Evolutionary conservation across 2,329 filamentous ascomycete genomes (phyloP).

Genomic region (Trichoderma simmonsii): DNA sequence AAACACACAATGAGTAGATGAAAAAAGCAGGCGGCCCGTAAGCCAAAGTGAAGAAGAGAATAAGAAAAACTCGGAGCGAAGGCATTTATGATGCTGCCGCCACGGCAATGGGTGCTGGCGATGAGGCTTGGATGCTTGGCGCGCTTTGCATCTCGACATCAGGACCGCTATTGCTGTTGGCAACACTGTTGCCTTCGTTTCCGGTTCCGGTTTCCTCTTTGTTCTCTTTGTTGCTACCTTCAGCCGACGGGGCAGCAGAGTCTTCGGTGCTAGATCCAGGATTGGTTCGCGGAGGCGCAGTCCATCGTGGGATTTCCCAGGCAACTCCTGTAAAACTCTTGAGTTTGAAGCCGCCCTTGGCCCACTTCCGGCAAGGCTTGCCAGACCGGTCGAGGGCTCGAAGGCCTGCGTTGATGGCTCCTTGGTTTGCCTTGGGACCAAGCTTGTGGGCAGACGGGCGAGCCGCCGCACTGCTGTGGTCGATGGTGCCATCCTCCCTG

Average conservation of each 20-base stretch:
- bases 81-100: constrained; percentile 41
- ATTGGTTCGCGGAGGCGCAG: constrained; percentile 61
- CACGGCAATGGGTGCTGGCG: constrained; percentile 49
- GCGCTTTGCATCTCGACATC: constrained; percentile 54
- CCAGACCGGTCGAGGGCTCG: constrained; percentile 90
- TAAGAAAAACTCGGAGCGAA: neutral
- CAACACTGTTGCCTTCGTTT: constrained; percentile 47
- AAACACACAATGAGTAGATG: neutral
- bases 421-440: constrained; percentile 93
- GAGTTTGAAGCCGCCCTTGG: constrained; percentile 74
- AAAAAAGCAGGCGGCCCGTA: neutral
- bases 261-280: constrained; percentile 47
- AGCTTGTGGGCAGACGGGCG: constrained; percentile 69
- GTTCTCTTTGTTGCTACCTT: constrained; percentile 58
- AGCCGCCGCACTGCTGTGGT: constrained; percentile 50
- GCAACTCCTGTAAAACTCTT: constrained; percentile 89
- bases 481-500: constrained; percentile 62
- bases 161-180: constrained; percentile 41
- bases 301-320: constrained; percentile 83
- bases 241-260: constrained; percentile 45
- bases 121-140: constrained; percentile 50
- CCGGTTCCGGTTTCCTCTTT: constrained; percentile 59
- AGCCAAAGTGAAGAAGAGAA: neutral
- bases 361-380: constrained; percentile 89
- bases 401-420: constrained; percentile 94